A percentile compares a stretch with the other conserved stretches of the same genome.
Conservation (phyloP, 192 early-diverging fungal genomes). For the Ambispora gerdemannii region DNA sequence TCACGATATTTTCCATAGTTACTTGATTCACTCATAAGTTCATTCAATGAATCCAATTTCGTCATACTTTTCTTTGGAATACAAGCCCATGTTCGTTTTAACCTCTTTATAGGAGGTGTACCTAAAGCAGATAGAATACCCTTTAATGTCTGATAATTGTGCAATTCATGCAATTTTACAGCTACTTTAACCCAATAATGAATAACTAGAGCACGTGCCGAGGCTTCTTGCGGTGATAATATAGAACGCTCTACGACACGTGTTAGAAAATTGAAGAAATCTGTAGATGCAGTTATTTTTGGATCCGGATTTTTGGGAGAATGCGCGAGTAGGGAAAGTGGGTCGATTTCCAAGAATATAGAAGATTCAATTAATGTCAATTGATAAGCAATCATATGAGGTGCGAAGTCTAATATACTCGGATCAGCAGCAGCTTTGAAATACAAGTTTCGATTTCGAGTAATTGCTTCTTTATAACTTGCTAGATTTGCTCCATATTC, state of each 20-base stretch:
- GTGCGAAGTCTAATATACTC: constrained; percentile 54
- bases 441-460: constrained; percentile 48
- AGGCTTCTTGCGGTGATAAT: constrained; percentile 54
- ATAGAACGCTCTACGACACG: constrained; percentile 71
- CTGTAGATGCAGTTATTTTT: constrained; percentile 62
- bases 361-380: constrained; percentile 67
- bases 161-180: constrained; percentile 48
- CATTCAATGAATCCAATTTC: constrained; percentile 50
- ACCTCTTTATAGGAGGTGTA: constrained; percentile 64
- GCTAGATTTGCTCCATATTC: constrained; percentile 45
- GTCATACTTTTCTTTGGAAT: constrained; percentile 64
- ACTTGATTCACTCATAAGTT: constrained; percentile 62
- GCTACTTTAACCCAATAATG: constrained; percentile 71
- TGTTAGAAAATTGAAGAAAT: constrained; percentile 82
- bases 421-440: constrained; percentile 52
- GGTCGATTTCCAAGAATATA: constrained; percentile 63
- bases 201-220: constrained; percentile 57
- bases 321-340: constrained; percentile 56
- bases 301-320: constrained; percentile 57
- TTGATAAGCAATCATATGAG: constrained; percentile 65
- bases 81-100: constrained; percentile 70
- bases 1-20: constrained; percentile 74
- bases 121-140: constrained; percentile 64
- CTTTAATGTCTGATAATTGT: constrained; percentile 71
- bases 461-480: constrained; percentile 50